Conservation (phyloP, 768 basidiomycete genomes). For the Mycena vulgaris region DNA sequence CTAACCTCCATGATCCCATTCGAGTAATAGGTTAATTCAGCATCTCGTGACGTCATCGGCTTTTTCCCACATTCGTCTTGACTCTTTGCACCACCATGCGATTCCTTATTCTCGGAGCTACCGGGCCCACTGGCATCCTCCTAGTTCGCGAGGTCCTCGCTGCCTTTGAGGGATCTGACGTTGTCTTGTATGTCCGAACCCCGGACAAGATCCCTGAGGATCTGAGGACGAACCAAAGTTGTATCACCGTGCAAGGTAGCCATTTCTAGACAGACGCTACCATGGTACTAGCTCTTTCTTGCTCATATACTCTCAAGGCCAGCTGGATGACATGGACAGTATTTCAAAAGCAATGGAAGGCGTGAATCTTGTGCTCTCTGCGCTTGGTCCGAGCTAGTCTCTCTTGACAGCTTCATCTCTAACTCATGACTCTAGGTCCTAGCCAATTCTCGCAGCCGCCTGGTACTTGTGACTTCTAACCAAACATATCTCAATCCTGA, state of each 20-base stretch:
- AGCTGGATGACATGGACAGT: conserved; percentile 65
- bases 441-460: conserved; percentile 33
- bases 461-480: conserved; percentile 9
- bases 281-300: no score
- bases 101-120: conserved; percentile 79
- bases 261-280: no score
- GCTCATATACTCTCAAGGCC: no score
- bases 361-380: conserved; percentile 76
- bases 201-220: conserved; percentile 74
- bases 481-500: conserved; percentile 44
- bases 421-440: no score
- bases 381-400: no score
- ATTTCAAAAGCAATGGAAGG: conserved; percentile 69
- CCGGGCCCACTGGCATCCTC: conserved; percentile 72
- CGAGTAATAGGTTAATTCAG: no score
- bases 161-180: conserved; percentile 52
- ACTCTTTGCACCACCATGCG: conserved; percentile 54
- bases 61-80: background rate
- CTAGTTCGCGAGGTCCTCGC: conserved; percentile 71
- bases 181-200: conserved; percentile 61
- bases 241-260: conserved; percentile 68
- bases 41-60: no score
- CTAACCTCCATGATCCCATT: no score
- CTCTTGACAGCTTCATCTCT: no score
- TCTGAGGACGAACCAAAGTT: conserved; percentile 58